Percentiles rank a stretch among this genome's conserved stretches.
These are phyloP conservation scores for Boechera stricta DNA, from an alignment of 345 rosid genomes.

Conservation along the genomic window DNA sequence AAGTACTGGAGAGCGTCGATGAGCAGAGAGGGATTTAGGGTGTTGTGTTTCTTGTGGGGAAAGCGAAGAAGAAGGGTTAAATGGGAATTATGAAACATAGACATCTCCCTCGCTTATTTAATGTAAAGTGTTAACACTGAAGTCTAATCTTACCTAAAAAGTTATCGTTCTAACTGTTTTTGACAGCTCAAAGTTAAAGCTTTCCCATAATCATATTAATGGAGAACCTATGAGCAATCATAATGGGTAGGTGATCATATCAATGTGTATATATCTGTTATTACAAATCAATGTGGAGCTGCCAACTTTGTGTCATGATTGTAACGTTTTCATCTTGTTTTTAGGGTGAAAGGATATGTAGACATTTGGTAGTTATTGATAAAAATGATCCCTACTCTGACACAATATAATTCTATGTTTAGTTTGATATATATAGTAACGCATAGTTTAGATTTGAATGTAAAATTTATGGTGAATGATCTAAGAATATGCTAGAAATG, in stretches of 20 bases:
- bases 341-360: neutral
- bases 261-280: neutral
- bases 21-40: neutral
- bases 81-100: slow-evolving; percentile 1
- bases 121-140: slow-evolving; percentile 13
- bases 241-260: slow-evolving; percentile 12
- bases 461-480: neutral
- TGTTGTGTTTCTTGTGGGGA: slow-evolving; percentile 1
- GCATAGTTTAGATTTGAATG: neutral
- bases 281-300: slow-evolving; percentile 14
- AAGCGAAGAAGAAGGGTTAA: slow-evolving; percentile 18
- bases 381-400: neutral
- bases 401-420: neutral
- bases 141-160: slow-evolving; percentile 30
- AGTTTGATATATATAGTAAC: neutral
- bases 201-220: slow-evolving; percentile 15
- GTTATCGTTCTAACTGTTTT: slow-evolving; percentile 33
- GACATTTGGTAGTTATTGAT: neutral
- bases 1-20: slow-evolving; percentile 1
- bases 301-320: neutral
- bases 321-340: slow-evolving; percentile 4
- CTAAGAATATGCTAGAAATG: neutral
- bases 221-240: neutral
- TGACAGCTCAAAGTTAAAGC: slow-evolving; percentile 31
- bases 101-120: slow-evolving; percentile 29